Evolutionary conservation across 2,329 filamentous ascomycete genomes (phyloP), one percentile per base, ranked within the genome.

Genomic region (Dactylellina parvicollis): DNA sequence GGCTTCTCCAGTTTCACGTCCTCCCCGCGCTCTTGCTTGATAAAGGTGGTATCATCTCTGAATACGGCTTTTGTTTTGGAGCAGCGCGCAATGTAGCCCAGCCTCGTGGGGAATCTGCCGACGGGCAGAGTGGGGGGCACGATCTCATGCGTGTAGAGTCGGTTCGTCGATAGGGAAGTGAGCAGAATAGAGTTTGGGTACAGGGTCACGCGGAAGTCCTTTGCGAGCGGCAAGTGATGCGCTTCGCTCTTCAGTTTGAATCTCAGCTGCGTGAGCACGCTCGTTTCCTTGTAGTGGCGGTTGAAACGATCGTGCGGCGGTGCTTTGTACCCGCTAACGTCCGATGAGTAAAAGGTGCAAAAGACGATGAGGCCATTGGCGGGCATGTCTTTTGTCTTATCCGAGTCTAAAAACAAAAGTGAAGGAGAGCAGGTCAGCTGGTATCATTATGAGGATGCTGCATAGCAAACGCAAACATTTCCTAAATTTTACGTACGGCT

Each of bases 301-400:
- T 61, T 32, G 22, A 61, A 50, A n/a, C 30, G 57, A 40, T 61
- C 57, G 30, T 50, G 16, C 16, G 44, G 30, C 14, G 44, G 42
- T 20, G 44, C n/a, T 38, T 36, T 61, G 32, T 61, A 61, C 1
- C 10, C 4, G 22, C 30, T 38, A n/a, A 61, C 50, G 18, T 50
- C 42, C n/a, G 57, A 50, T 20, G 57, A 22, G 57, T 61, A 61
- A 32, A 61, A 61, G 44, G 57, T 61, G 22, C 42, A 49, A 28
- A 61, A 61, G 42, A 16, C 57, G 14, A 61, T 61, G 10, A 61
- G 42, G 9, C 57, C 57, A 40, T 61, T 49, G 4, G 57, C 8
- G 34, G 57, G 57, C 56, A 61, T 61, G 20, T 61, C 57, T 28
- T 61, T 61, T 28, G 57, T 61, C 28, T 61, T 61, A 20, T 61